phyloP scores from a whole-genome alignment of 1,284 basidiomycete genomes.

The Melampsora occidentalis region DNA sequence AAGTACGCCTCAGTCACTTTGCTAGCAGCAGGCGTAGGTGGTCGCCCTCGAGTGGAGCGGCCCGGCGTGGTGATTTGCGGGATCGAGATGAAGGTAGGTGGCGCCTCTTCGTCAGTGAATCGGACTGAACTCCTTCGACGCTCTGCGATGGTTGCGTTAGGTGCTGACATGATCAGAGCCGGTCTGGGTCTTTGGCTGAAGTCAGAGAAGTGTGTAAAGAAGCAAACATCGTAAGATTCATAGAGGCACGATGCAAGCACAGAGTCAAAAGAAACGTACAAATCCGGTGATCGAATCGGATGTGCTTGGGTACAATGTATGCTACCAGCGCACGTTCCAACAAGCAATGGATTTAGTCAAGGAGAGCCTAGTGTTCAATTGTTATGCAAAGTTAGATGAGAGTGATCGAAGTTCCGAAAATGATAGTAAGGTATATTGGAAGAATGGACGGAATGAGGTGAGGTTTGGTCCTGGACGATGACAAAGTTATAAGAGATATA shows the following conservation, averaged over 20 bases:
- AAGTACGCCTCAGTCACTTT: slow-evolving; percentile 35
- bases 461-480: neutral
- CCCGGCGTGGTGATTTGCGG: slow-evolving; percentile 5
- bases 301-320: neutral
- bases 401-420: neutral
- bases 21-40: slow-evolving; percentile 26
- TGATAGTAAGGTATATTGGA: neutral
- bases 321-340: neutral
- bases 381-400: neutral
- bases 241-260: neutral
- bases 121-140: slow-evolving; percentile 32
- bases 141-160: slow-evolving; percentile 6
- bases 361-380: neutral
- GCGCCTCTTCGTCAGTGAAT: slow-evolving; percentile 17
- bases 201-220: neutral
- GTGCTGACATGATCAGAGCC: slow-evolving; percentile 30
- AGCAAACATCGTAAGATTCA: neutral
- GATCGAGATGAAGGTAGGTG: slow-evolving; percentile 8
- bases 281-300: neutral
- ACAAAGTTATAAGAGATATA: neutral
- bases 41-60: slow-evolving; percentile 29
- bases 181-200: neutral
- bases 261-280: neutral
- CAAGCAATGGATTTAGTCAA: neutral
- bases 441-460: neutral